Evolutionary conservation across 2,329 filamentous ascomycete genomes (phyloP), one percentile per base, ranked within the genome.

Genomic region (Purpureocillium takamizusanense): DNA sequence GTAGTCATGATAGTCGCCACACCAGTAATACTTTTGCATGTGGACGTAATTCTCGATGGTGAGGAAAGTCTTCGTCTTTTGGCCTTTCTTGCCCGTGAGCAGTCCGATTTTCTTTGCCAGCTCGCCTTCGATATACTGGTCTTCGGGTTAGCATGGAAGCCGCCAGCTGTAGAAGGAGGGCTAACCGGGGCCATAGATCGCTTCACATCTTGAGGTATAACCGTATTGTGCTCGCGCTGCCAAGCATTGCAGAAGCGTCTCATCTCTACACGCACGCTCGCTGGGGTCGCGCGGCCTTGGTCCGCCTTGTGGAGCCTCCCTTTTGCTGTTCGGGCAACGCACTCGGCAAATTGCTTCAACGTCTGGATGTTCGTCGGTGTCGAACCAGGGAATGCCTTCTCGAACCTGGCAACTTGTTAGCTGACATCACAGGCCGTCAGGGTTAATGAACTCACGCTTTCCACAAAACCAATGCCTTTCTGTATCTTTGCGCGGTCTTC

Each of bases 21-120:
- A 32, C 40, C 21, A 42, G 6, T 38, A 16, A 13, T 16, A n/a
- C 31, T 33, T 23, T 14, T 39, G 16, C 14, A 39, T 17, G n/a
- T 39, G 18, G 21, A 36, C 29, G 25, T 28, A 39, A 13, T 42
- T 42, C 33, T 42, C 36, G n/a, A 30, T 36, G 16, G 36, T 39
- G 4, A 42, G 31, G 16, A 38, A 42, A 16, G 30, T 31, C 15
- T 31, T 31, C 30, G n/a, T 31, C 30, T 31, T 31, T 8, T 15
- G 30, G 30, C 14, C 30, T 31, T 31, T 31, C 30, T 31, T 31
- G n/a, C 30, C 30, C 30, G 7, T 31, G n/a, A 31, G n/a, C 9
- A 31, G 30, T 14, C 14, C n/a, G 15, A 31, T 31, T 31, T 31
- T 31, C n/a, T 13, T 31, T 14, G 30, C 30, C n/a, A 31, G 30